These are phyloP conservation scores for Ciborinia camelliae DNA, from an alignment of 2,329 filamentous ascomycete genomes.

Conservation along the genomic window DNA sequence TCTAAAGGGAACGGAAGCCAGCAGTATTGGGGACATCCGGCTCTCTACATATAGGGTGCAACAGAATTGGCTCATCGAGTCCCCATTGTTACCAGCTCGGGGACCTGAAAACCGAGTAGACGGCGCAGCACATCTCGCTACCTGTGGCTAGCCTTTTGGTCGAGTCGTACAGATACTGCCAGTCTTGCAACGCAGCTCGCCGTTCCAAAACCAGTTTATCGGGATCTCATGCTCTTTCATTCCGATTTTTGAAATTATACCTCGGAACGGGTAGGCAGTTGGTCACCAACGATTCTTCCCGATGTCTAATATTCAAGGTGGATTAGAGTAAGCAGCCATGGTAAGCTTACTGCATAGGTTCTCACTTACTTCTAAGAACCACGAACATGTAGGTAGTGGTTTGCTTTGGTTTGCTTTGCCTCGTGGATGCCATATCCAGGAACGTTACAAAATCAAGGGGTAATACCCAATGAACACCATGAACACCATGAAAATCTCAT, in stretches of 20 bases:
- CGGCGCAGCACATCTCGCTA: constrained; percentile 20
- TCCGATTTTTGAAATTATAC: background rate
- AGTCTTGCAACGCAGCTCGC: constrained; percentile 18
- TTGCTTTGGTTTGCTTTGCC: constrained; percentile 5
- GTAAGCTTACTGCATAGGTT: background rate
- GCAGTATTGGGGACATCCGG: constrained; percentile 19
- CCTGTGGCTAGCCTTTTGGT: constrained; percentile 16
- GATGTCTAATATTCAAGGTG: background rate
- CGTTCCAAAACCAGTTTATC: constrained; percentile 20
- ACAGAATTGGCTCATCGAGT: constrained; percentile 17
- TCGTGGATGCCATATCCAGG: constrained; percentile 9
- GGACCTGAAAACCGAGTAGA: constrained; percentile 21
- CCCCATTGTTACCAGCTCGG: constrained; percentile 19
- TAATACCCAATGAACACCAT: background rate
- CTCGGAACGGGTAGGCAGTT: constrained; percentile 8
- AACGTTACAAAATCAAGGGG: constrained; percentile 4
- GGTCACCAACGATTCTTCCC: background rate
- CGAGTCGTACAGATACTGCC: constrained; percentile 15
- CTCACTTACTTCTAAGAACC: background rate
- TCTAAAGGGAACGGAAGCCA: constrained; percentile 19
- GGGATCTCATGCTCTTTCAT: constrained; percentile 15
- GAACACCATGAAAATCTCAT: background rate
- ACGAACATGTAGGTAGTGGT: background rate
- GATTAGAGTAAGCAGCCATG: background rate
- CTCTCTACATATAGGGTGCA: constrained; percentile 19